A percentile compares a stretch with the other conserved stretches of the same genome.
These are phyloP conservation scores for Pelomyxa schiedti DNA, from an alignment of 78 protist genomes.

Conservation along the genomic window DNA sequence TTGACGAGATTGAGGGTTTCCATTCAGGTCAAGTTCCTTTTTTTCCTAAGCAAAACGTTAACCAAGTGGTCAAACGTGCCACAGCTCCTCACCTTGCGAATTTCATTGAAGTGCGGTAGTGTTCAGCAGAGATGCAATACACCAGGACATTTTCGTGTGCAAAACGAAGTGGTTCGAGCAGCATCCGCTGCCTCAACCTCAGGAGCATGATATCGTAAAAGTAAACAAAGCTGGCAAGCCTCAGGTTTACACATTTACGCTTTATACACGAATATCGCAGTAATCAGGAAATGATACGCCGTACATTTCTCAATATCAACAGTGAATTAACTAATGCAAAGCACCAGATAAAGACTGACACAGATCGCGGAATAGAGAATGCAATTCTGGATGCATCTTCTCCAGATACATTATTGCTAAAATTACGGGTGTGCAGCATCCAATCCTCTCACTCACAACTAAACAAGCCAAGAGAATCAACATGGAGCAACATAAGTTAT, in stretches of 20 bases:
- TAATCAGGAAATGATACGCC: too few species aligned
- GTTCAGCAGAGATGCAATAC: conserved; percentile 35
- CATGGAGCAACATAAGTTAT: background rate
- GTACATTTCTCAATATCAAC: too few species aligned
- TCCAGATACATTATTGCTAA: conserved; percentile 30
- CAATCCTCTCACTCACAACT: too few species aligned
- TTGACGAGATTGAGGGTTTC: conserved; percentile 26
- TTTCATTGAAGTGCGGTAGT: conserved; percentile 4
- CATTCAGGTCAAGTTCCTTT: conserved; percentile 33
- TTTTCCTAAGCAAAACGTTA: conserved; percentile 29
- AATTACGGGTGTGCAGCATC: too few species aligned
- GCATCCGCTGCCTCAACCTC: background rate
- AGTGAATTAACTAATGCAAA: conserved; percentile 23
- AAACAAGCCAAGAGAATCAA: background rate
- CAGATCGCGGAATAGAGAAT: conserved; percentile 38
- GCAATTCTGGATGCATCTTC: conserved; percentile 18
- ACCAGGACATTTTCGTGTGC: conserved; percentile 43
- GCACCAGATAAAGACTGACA: conserved; percentile 38
- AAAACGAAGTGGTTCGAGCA: conserved; percentile 16
- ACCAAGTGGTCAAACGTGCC: conserved; percentile 27
- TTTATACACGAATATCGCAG: too few species aligned
- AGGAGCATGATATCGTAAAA: conserved; percentile 29
- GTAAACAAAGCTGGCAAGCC: conserved; percentile 44
- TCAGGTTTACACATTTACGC: conserved; percentile 36
- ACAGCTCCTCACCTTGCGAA: conserved; percentile 37